A percentile compares a stretch with the other conserved stretches of the same genome.
phyloP scores from a whole-genome alignment of 2,329 filamentous ascomycete genomes.

The Pestalotiopsis sp. region DNA sequence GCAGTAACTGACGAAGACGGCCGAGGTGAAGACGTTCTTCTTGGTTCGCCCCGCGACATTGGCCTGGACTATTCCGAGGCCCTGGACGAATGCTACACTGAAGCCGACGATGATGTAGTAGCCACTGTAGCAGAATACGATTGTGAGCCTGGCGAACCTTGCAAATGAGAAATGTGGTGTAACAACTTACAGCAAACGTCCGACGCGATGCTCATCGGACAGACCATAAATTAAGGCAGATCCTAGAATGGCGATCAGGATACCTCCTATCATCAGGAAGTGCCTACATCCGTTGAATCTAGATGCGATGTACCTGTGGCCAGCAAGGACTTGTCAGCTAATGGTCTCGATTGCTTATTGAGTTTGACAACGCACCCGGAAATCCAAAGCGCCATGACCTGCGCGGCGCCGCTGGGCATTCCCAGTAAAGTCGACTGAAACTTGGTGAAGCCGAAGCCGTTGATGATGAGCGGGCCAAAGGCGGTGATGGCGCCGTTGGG shows the following conservation, averaged over 20 bases:
- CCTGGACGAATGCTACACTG: conserved; percentile 3
- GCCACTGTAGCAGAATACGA: background rate
- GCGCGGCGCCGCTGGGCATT: conserved; percentile 7
- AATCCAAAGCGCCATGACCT: conserved; percentile 9
- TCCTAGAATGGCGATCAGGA: background rate
- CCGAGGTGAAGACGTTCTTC: conserved; percentile 9
- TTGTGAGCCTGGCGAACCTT: background rate
- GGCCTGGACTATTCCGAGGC: conserved; percentile 2
- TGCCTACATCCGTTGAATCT: background rate
- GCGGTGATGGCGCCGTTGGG: conserved; percentile 57
- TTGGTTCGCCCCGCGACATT: conserved; percentile 6
- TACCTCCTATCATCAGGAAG: conserved; percentile 4
- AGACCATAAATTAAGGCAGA: background rate
- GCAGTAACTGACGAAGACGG: conserved; percentile 10
- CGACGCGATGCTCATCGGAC: background rate
- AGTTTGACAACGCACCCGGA: background rate
- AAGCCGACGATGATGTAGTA: conserved; percentile 7
- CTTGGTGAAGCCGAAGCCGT: conserved; percentile 4
- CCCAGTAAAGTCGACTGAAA: conserved; percentile 6
- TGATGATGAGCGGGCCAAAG: conserved; percentile 1
- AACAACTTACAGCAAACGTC: background rate
- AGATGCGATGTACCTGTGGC: background rate
- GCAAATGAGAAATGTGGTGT: background rate
- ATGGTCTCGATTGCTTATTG: background rate
- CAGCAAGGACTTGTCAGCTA: background rate